A percentile compares a stretch with the other conserved stretches of the same genome.
These are phyloP conservation scores for Ogataea minuta DNA, from an alignment of 805 yeast species.

Conservation along the genomic window DNA sequence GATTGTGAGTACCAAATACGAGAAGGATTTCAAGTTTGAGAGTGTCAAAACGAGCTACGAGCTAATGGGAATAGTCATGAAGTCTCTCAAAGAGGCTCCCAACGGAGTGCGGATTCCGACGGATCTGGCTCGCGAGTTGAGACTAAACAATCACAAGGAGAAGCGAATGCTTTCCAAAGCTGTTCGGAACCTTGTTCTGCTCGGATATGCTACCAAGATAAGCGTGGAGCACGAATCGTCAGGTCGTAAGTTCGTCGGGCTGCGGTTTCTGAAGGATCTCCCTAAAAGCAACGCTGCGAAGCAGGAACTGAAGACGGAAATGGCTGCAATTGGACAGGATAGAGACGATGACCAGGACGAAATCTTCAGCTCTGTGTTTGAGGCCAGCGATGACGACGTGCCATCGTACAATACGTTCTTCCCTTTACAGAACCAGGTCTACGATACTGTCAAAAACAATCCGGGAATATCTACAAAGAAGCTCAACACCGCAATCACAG, in stretches of 20 bases:
- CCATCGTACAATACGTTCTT: constrained; percentile 51
- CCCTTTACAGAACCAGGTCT: constrained; percentile 66
- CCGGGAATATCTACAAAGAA: constrained; percentile 63
- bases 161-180: constrained; percentile 41
- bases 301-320: constrained; percentile 8
- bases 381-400: constrained; percentile 20
- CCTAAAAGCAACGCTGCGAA: constrained; percentile 17
- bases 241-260: constrained; percentile 24
- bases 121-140: constrained; percentile 60
- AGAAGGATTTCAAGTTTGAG: constrained; percentile 18
- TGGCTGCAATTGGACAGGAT: constrained; percentile 13
- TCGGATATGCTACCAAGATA: constrained; percentile 21
- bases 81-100: constrained; percentile 55
- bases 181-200: constrained; percentile 48
- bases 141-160: constrained; percentile 41
- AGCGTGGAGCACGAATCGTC: constrained; percentile 27
- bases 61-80: constrained; percentile 38
- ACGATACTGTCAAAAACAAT: constrained; percentile 40
- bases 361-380: constrained; percentile 23
- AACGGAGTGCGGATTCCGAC: constrained; percentile 56
- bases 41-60: constrained; percentile 17
- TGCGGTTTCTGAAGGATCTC: constrained; percentile 25
- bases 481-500: constrained; percentile 48
- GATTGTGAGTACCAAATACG: constrained; percentile 49
- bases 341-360: constrained; percentile 35